Conservation (phyloP, 371 early-diverging fungal genomes). For the Saksenaea vasiformis region DNA sequence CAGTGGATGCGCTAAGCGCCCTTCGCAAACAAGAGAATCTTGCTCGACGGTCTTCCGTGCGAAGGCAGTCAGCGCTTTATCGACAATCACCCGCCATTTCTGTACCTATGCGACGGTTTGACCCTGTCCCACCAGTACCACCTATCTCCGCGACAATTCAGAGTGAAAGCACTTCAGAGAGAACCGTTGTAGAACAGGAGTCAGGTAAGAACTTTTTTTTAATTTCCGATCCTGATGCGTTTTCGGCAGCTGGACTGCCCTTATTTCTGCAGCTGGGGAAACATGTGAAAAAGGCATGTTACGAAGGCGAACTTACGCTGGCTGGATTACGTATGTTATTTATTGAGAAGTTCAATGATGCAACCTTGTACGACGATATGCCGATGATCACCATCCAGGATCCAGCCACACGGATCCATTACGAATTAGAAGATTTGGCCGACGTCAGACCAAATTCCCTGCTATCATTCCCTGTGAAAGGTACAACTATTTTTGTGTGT, state of each 20-base stretch:
- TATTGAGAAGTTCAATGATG: conserved; percentile 47
- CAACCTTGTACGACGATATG: background rate
- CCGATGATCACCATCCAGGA: conserved; percentile 58
- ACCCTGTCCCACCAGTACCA: conserved; percentile 38
- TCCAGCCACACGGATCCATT: conserved; percentile 46
- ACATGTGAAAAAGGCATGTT: conserved; percentile 46
- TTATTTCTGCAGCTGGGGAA: conserved; percentile 55
- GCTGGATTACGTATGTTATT: conserved; percentile 48
- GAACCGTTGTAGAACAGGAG: background rate
- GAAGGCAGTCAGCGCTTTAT: conserved; percentile 16
- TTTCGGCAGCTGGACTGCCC: conserved; percentile 13
- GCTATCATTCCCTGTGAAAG: conserved; percentile 50
- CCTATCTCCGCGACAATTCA: conserved; percentile 14
- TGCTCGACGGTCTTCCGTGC: conserved; percentile 30
- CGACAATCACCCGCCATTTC: conserved; percentile 4
- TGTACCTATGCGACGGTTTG: background rate
- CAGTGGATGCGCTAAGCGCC: conserved; percentile 27
- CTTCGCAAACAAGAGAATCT: conserved; percentile 27
- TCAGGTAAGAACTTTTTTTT: background rate
- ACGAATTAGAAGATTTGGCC: conserved; percentile 62
- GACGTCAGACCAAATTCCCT: conserved; percentile 51
- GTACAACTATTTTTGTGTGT: conserved; percentile 18
- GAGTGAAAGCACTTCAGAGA: background rate
- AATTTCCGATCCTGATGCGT: background rate
- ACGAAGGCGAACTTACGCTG: conserved; percentile 38